A percentile compares a stretch with the other conserved stretches of the same genome.
Evolutionary conservation across 2,329 filamentous ascomycete species (phyloP).

Genomic region (Lasiodiplodia sp.): DNA sequence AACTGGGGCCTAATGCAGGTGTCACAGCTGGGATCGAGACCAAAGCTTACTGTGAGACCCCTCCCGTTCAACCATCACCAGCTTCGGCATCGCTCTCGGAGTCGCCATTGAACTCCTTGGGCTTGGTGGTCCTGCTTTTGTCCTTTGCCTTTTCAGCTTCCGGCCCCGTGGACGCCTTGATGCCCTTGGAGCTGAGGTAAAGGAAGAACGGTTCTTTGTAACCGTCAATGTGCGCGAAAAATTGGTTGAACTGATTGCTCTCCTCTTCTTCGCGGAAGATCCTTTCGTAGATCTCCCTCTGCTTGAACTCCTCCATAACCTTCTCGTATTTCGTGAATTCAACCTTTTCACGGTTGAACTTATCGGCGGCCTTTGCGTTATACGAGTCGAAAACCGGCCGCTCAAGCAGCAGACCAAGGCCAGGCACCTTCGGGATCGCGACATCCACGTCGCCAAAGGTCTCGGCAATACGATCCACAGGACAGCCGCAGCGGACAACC

Average conservation of each 20-base stretch:
- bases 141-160: conserved; percentile 16
- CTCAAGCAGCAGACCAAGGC: conserved; percentile 86
- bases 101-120: conserved; percentile 18
- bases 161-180: conserved; percentile 48
- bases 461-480: conserved; percentile 72
- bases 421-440: conserved; percentile 92
- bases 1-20: neutral
- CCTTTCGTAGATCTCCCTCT: conserved; percentile 86
- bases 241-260: conserved; percentile 71
- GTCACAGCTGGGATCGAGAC: neutral
- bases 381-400: conserved; percentile 90
- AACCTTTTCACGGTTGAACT: conserved; percentile 71
- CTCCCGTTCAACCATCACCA: conserved; percentile 17
- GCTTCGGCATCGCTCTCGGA: conserved; percentile 24
- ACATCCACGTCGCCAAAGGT: conserved; percentile 76
- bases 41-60: neutral
- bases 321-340: conserved; percentile 80
- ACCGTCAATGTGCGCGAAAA: conserved; percentile 60
- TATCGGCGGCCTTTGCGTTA: conserved; percentile 73
- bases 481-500: conserved; percentile 82
- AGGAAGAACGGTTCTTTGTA: conserved; percentile 58
- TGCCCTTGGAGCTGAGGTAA: conserved; percentile 57
- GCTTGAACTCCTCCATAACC: conserved; percentile 87
- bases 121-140: conserved; percentile 9
- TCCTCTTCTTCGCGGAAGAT: conserved; percentile 91